Base-by-base conservation (phyloP, 441 rosid species). In the Adansonia grandidieri region DNA sequence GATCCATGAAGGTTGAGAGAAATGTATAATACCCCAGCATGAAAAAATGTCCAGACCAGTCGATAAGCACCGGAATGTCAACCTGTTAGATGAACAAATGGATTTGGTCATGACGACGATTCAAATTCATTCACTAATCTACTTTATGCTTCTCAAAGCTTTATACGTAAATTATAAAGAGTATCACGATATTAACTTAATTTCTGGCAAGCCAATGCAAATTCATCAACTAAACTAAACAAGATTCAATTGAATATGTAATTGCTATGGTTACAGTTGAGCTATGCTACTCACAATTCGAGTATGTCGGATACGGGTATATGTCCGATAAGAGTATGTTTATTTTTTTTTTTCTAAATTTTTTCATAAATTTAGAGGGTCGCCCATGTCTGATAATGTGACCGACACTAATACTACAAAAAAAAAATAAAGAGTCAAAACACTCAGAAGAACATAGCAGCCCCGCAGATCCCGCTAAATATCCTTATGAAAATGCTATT, bases 1-100 rank as follows among this genome's bases (percentile, higher is more conserved):
- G 98, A 80, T 92, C 97, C 42, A 89, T 84, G 71, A 79, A 89
- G 80, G 89, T 86, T 5, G 96, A 92, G 80, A 94, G 97, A 81
- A 96, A 84, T 2, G 99, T 94, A 78, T 94, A 96, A 73, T 81
- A 89, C 28, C 97, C 92, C 73, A 96, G 89, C 94, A 96, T 88
- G 86, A 91, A 86, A 84, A 90, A 94, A 81, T 92, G 97, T 76
- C 88, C 89, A 20, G 89, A 90, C 98, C 99, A 96, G 81, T 92
- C 93, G 0, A 94, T 82, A 74, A 96, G 94, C 81, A 87, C 95
- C 32, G 90, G 90, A 60, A 91, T 82, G 13, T 97, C 97, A 19
- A 94, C 99, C 97, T 94, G 89, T 24, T 79, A 71, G 78, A 75
- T 20, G 28, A 74, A 42, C 17, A 79, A 28, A 68, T 53, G 58